These are phyloP conservation scores for Gossypium thurberi DNA, from an alignment of 345 rosid species.

Conservation along the genomic window DNA sequence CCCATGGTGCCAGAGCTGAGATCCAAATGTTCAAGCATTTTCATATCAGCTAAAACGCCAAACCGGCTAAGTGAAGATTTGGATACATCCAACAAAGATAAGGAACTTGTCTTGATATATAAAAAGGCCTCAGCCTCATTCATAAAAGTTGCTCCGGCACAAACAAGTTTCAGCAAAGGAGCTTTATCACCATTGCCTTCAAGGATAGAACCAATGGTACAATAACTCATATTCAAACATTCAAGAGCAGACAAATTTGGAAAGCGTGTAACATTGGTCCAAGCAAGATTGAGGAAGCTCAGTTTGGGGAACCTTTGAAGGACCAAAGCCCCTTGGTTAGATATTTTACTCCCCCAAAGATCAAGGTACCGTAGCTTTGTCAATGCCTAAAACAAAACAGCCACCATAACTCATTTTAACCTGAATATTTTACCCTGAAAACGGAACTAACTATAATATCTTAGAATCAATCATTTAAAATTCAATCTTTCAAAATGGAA, in stretches of 20 bases:
- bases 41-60: conserved; percentile 50
- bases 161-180: conserved; percentile 48
- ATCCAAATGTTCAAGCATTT: conserved; percentile 62
- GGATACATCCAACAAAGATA: conserved; percentile 60
- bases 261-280: conserved; percentile 61
- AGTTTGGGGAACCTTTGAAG: conserved; percentile 51
- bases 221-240: conserved; percentile 76
- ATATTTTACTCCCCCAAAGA: conserved; percentile 79
- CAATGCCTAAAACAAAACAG: conserved; percentile 43
- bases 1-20: conserved; percentile 50
- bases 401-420: not conserved
- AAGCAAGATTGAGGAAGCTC: conserved; percentile 67
- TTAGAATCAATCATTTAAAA: conserved; percentile 2
- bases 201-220: conserved; percentile 48
- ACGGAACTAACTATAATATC: not conserved
- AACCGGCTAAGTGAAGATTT: conserved; percentile 47
- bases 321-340: conserved; percentile 50
- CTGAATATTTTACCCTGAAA: not conserved
- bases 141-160: conserved; percentile 55
- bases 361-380: conserved; percentile 76
- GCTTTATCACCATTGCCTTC: conserved; percentile 31
- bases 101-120: conserved; percentile 34
- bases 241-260: conserved; percentile 59
- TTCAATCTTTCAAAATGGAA: not conserved
- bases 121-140: conserved; percentile 51